A percentile compares a stretch with the other conserved stretches of the same genome.
phyloP scores from a whole-genome alignment of 169 alveolate species.

The Nephromyces sp. region DNA sequence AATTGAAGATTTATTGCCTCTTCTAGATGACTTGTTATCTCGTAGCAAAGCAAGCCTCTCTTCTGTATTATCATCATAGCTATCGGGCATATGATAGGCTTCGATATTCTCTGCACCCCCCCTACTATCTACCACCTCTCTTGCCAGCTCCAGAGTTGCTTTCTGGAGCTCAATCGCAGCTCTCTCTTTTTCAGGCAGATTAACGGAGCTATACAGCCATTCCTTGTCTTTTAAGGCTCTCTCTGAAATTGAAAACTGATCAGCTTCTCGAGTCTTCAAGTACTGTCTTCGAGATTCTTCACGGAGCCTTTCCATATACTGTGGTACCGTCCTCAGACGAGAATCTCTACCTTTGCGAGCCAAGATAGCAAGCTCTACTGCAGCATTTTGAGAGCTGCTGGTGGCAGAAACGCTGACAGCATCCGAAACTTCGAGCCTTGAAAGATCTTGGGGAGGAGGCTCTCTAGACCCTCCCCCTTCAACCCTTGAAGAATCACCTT shows the following conservation, averaged over 20 bases:
- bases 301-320: conserved; percentile 26
- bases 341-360: conserved; percentile 8
- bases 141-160: conserved; percentile 72
- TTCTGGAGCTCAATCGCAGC: conserved; percentile 63
- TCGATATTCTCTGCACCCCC: conserved; percentile 12
- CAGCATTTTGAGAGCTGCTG: background rate
- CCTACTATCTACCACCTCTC: conserved; percentile 43
- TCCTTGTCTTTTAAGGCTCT: conserved; percentile 75
- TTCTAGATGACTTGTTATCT: conserved; percentile 19
- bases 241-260: conserved; percentile 82
- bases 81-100: conserved; percentile 34
- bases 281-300: conserved; percentile 78
- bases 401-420: too few species aligned
- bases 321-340: conserved; percentile 15
- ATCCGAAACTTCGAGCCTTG: too few species aligned
- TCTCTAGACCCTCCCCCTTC: too few species aligned
- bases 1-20: conserved; percentile 12
- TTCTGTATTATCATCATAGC: conserved; percentile 32
- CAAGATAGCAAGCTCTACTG: background rate
- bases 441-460: too few species aligned
- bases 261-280: conserved; percentile 82
- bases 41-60: conserved; percentile 26
- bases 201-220: conserved; percentile 56
- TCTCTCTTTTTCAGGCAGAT: conserved; percentile 63
- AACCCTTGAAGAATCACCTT: too few species aligned